phyloP scores from a whole-genome alignment of 2,329 filamentous ascomycete genomes.

The Hymenoscyphus infarciens region DNA sequence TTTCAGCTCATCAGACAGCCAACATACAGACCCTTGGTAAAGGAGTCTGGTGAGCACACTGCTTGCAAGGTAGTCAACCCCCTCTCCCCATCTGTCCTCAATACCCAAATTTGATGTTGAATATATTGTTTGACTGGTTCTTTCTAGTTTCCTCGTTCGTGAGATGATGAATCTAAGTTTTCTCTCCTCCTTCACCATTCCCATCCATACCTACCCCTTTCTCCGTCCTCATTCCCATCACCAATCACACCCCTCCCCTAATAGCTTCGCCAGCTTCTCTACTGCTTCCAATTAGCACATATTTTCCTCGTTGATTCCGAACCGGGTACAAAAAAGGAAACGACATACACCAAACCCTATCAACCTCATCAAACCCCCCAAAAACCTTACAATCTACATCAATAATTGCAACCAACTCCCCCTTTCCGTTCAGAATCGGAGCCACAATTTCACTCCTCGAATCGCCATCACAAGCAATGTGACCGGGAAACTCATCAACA shows the following conservation, averaged over 20 bases:
- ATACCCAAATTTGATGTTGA: no score
- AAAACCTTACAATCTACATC: slow-evolving; percentile 71
- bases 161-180: background rate
- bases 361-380: slow-evolving; percentile 66
- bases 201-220: background rate
- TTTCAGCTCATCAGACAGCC: no score
- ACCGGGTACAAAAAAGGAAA: no score
- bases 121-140: no score
- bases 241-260: slow-evolving; percentile 65
- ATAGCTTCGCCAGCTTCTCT: slow-evolving; percentile 60
- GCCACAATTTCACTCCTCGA: slow-evolving; percentile 80
- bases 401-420: slow-evolving; percentile 64
- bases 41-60: no score
- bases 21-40: no score
- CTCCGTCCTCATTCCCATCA: slow-evolving; percentile 25
- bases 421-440: slow-evolving; percentile 48
- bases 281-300: slow-evolving; percentile 35
- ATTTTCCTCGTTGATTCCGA: no score
- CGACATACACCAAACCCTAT: slow-evolving; percentile 46
- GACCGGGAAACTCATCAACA: slow-evolving; percentile 71
- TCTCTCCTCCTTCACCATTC: background rate
- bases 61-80: no score
- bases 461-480: slow-evolving; percentile 77
- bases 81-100: no score
- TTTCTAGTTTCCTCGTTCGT: background rate